A percentile compares a stretch with the other conserved stretches of the same genome.
Evolutionary conservation across 2,329 filamentous ascomycete genomes (phyloP).

Genomic region (Dothideomycetes sp.): DNA sequence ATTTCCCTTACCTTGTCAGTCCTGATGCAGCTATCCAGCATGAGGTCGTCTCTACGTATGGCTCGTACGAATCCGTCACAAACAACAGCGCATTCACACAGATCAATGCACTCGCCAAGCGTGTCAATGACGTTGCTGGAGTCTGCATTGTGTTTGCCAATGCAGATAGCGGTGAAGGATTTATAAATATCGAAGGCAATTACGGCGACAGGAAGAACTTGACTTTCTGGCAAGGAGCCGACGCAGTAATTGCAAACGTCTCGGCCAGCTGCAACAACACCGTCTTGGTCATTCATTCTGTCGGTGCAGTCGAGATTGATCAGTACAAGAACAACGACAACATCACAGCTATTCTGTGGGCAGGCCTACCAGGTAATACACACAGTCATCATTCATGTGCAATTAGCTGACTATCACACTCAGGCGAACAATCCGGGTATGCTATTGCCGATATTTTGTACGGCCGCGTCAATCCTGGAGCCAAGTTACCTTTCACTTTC

Average conservation of each 20-base stretch:
- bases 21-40: constrained; percentile 23
- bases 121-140: constrained; percentile 18
- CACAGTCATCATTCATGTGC: no score
- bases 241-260: constrained; percentile 59
- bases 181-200: constrained; percentile 35
- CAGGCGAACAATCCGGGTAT: constrained; percentile 69
- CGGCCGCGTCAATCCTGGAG: constrained; percentile 63
- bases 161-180: constrained; percentile 40
- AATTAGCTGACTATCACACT: neutral
- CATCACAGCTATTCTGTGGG: constrained; percentile 71
- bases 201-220: constrained; percentile 41
- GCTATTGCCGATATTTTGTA: constrained; percentile 68
- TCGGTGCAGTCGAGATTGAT: constrained; percentile 64
- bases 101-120: constrained; percentile 24
- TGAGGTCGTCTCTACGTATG: constrained; percentile 18
- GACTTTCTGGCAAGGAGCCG: constrained; percentile 38
- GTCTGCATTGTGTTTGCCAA: constrained; percentile 41
- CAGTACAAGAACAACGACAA: constrained; percentile 62
- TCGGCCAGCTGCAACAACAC: constrained; percentile 60
- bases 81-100: constrained; percentile 21
- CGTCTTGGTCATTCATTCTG: constrained; percentile 77
- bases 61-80: constrained; percentile 20
- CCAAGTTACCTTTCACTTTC: constrained; percentile 69
- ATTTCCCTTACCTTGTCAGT: constrained; percentile 25
- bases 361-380: constrained; percentile 49